Percentiles rank a stretch among this genome's conserved stretches.
phyloP scores from a whole-genome alignment of 805 yeast genomes.

The Candida alai region DNA sequence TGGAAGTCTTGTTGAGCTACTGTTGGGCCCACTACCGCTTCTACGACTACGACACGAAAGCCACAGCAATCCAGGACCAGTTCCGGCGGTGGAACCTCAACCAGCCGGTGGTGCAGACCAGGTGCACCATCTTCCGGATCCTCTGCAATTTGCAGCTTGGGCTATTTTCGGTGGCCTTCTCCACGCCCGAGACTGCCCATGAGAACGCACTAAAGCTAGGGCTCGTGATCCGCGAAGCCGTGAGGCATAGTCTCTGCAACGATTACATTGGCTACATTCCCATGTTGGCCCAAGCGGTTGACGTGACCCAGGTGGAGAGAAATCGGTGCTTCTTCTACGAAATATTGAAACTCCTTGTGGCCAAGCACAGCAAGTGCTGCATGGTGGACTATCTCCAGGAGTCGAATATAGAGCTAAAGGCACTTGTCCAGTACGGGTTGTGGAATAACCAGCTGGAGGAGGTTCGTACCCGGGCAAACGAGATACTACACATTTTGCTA shows the following conservation, averaged over 20 bases:
- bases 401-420: slow-evolving; percentile 20
- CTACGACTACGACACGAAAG: slow-evolving; percentile 2
- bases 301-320: slow-evolving; percentile 14
- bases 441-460: slow-evolving; percentile 22
- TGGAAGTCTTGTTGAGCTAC: slow-evolving; percentile 42
- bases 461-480: slow-evolving; percentile 20
- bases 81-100: slow-evolving; percentile 30
- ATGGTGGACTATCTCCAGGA: slow-evolving; percentile 27
- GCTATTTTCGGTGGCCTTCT: slow-evolving; percentile 7
- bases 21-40: slow-evolving; percentile 46
- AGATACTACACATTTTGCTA: slow-evolving; percentile 17
- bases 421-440: slow-evolving; percentile 32
- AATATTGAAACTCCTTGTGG: slow-evolving; percentile 17
- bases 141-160: slow-evolving; percentile 35
- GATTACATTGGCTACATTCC: slow-evolving; percentile 31
- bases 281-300: slow-evolving; percentile 32
- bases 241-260: slow-evolving; percentile 18
- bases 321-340: slow-evolving; percentile 25
- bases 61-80: slow-evolving; percentile 10
- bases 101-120: slow-evolving; percentile 28
- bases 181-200: slow-evolving; percentile 1
- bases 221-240: slow-evolving; percentile 12
- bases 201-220: slow-evolving; percentile 14
- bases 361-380: slow-evolving; percentile 30
- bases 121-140: slow-evolving; percentile 26